Base-by-base conservation (phyloP, 2,329 filamentous ascomycete species). In the Phyllosticta paracitricarpa region DNA sequence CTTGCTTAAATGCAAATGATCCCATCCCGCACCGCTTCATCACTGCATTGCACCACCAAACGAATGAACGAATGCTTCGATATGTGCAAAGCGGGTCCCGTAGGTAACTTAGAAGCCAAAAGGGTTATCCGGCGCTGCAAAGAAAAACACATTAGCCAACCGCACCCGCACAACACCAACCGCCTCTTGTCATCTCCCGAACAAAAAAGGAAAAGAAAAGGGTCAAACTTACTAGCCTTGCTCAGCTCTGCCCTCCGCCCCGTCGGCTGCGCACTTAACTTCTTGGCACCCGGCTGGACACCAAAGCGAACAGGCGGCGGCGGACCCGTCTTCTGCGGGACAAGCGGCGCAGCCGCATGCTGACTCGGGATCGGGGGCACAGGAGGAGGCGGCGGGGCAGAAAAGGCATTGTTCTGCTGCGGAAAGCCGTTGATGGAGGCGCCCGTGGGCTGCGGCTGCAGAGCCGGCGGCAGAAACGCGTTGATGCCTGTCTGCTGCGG, bases 231-330 rank as follows among this genome's bases (percentile, higher is more conserved):
- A 97, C 93, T 99, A 70, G 94, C 94, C 84, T 95, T 89, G 58
- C 89, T 82, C 67, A 99, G 81, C 73, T 97, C 97, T 61, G 94
- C 94, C 78, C 89, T 86, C 68, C 89, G 81, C 65, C 94, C 94
- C 6, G 94, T 99, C 28, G 91, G 83, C 77, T 97, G 94, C 30
- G 92, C 86, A 63, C 84, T 81, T 68, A 97, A 77, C 74, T 89
- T 94, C 76, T 91, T 91, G 30, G 85, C 78, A 12, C 86, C 84
- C 28, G 81, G 78, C 62, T 84, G 81, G 40, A 96, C 86, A 51
- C 94, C 94, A 72, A 99, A 99, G 63, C 91, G 84, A 19, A 99
- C 87, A 25, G 91, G 85, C 54, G 94, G 94, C 22, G 93, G 81
- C 6, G 94, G 94, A 0, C 90, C 90, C 8, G 90, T 95, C 78